Base-by-base conservation (phyloP, 139 green algal genomes). In the Chlorella sp. region DNA sequence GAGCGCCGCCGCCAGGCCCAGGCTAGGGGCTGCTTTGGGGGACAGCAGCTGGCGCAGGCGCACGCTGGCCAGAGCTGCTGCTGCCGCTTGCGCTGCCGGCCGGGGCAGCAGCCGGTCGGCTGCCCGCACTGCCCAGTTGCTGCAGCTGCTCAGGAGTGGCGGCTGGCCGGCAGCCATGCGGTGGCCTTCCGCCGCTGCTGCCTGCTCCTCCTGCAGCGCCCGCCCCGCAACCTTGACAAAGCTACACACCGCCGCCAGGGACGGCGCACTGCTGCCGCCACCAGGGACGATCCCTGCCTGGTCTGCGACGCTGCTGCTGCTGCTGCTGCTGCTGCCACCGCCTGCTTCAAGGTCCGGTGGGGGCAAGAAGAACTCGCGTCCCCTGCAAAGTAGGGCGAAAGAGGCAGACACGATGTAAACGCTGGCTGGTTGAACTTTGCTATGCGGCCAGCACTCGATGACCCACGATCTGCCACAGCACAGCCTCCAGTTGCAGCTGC, bases 21-120 rank as follows among this genome's bases (percentile, higher is more conserved):
- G 21, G 11, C 70, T 17, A 30, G 64, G n/a, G 28, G 57, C 36
- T 41, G 36, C 36, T 72, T 56, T 13, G 60, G 76, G 2, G 41
- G 56, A 18, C 36, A 73, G 56, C 57, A 82, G 60, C 32, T 67
- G 36, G 6, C 38, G 76, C 60, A 82, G 17, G 25, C 60, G 57
- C 60, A 82, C 36, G 56, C 23, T 56, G 17, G 76, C 76, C 36
- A 82, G 76, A 15, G 56, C 76, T 11, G 76, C 41, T 17, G 76
- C 76, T 0, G 76, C 76, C 15, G 60, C 76, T 7, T 36, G 26
- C 7, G 44, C 26, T n/a, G 60, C 60, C 9, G 34, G 23, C 36
- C 60, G 34, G 15, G 76, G 76, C 6, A 82, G 76, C 60, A 82
- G 25, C 12, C 60, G 36, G 60, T 82, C 76, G 4, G 60, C 76